Evolutionary conservation across 768 basidiomycete species (phyloP), one percentile per base, ranked within the genome.

Genomic region (Calocybe indica): DNA sequence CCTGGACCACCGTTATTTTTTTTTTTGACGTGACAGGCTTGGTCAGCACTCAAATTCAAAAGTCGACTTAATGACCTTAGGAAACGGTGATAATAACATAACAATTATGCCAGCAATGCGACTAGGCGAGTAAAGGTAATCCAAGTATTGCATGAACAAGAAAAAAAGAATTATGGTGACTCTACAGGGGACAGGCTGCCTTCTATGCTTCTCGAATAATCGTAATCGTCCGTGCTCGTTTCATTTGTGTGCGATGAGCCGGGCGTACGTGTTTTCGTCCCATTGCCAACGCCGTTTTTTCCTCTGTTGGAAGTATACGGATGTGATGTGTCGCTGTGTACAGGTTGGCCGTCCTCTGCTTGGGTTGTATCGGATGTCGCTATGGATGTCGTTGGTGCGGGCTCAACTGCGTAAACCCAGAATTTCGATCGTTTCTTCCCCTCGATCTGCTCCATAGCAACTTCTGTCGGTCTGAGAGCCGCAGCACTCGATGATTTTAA

Each of bases 381-480:
- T 22, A 22, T 22, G 22, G 22, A 22, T 22, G 22, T 22, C 22
- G 22, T 34, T 7, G 42, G 35, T n/a, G 42, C 42, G 35, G 31
- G 85, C 55, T 92, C 89, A 22, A 92, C 86, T 13, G 89, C 89
- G 53, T 92, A 92, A 38, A 85, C 84, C 88, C 89, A 90, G 62
- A 83, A 91, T 58, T 86, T 90, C 59, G 89, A 91, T 63, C 76
- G 82, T 69, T 88, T 91, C 70, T 84, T 88, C 51, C 88, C 88
- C 32, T 78, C 80, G 15, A 88, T 73, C 50, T 83, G 76, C 49
- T 88, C 88, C 60, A 88, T 53, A n/a, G 84, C 84, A 37, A 82
- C 69, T 59, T 92, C 88, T 33, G 72, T 82, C 10, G 85, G 78
- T 58, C 83, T 88, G 52, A 88, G 59, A 33, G 79, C 80, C 11